A percentile compares a stretch with the other conserved stretches of the same genome.
Conservation (phyloP, 305 asterid species). For the Rubia peregrina region DNA sequence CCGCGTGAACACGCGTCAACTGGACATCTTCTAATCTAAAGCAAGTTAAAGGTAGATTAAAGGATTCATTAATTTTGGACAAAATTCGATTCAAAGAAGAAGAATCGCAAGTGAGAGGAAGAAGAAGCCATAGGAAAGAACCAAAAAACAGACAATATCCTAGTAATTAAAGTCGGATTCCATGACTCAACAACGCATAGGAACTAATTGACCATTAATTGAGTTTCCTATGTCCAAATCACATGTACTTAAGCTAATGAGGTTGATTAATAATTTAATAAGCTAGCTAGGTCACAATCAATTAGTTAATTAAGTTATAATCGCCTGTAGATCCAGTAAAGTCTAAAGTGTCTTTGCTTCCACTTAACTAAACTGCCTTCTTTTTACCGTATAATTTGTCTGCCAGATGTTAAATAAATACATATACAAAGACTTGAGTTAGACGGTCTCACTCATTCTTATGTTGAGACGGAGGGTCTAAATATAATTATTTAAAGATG, state of each 20-base stretch:
- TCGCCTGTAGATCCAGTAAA: neutral
- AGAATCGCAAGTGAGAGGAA: slow-evolving; percentile 7
- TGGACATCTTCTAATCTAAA: neutral
- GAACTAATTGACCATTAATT: neutral
- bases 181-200: slow-evolving; percentile 50
- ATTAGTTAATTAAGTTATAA: neutral
- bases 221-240: slow-evolving; percentile 35
- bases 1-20: slow-evolving; percentile 1
- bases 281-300: slow-evolving; percentile 4
- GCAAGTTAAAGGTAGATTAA: neutral
- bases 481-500: too few relatives aligned
- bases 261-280: neutral
- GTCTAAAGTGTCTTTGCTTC: slow-evolving; percentile 17
- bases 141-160: neutral
- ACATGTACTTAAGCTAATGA: slow-evolving; percentile 18
- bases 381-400: slow-evolving; percentile 15
- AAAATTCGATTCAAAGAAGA: slow-evolving; percentile 3
- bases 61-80: neutral
- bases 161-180: slow-evolving; percentile 27
- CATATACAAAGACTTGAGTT: too few relatives aligned
- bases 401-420: slow-evolving; percentile 27
- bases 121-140: slow-evolving; percentile 5
- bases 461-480: too few relatives aligned
- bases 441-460: too few relatives aligned
- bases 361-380: slow-evolving; percentile 23